Base-by-base conservation (phyloP, 2,329 filamentous ascomycete genomes). In the Aspergillus persii region DNA sequence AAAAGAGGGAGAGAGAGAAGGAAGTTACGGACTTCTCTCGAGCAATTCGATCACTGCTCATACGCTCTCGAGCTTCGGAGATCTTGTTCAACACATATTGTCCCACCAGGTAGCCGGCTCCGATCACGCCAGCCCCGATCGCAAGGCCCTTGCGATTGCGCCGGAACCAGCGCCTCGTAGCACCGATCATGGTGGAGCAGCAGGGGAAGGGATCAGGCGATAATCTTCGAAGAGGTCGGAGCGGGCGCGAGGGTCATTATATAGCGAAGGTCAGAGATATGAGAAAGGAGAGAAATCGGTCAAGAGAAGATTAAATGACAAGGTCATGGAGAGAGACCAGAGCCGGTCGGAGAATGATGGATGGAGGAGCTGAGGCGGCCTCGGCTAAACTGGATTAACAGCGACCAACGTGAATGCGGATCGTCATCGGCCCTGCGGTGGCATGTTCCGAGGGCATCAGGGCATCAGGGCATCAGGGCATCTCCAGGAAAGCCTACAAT, bases 31-130 rank as follows among this genome's bases (percentile, higher is more conserved):
- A 97, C 94, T 99, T 99, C 80, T 99, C 95, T 75, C 94, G 93
- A 54, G 94, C 91, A 74, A 97, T 96, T 70, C 92, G 88, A 72
- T 98, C 95, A 76, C 92, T 94, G 77, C 90, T 93, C 91, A 97
- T 96, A 75, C 94, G 92, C 84, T 97, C 92, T 66, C 93, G 88
- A 68, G 94, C 92, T 77, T 98, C 93, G 66, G 89, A 89, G 71
- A 98, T 88, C 83, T 96, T 98, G 70, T 85, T 86, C 71, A 97
- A 77, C 66, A 96, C 86, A 88, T 97, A 99, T 77, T 96, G 92
- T 44, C 91, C 92, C 57, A 90, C 93, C 61, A 97, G 80, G 78
- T 99, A 99, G 66, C 92, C 92, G 55, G 90, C 91, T 66, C 94
- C 93, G 65, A 97, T 80, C 66, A 98, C 85, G 65, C 93, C 92